Conservation (phyloP, 1,284 basidiomycete genomes). For the Ganoderma boninense region DNA sequence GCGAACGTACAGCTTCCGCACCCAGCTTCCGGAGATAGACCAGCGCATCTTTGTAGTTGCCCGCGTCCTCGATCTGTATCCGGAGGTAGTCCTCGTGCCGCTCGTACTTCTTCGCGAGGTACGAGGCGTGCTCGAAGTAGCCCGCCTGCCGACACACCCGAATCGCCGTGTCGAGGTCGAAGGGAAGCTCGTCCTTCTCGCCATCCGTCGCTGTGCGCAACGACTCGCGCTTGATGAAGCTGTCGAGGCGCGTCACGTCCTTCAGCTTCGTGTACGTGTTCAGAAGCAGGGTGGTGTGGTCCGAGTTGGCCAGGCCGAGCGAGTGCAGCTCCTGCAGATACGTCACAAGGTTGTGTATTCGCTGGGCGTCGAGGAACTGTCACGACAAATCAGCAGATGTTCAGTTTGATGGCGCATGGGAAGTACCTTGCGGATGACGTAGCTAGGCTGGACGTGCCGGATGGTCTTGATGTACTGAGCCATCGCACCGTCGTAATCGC, state of each 20-base stretch:
- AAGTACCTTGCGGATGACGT: conserved; percentile 92
- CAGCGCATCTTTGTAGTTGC: conserved; percentile 85
- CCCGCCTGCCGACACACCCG: conserved; percentile 96
- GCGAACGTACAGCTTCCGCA: conserved; percentile 71
- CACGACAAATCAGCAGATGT: conserved; percentile 38
- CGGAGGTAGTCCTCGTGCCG: conserved; percentile 93
- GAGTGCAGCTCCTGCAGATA: conserved; percentile 97
- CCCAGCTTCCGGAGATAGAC: conserved; percentile 83
- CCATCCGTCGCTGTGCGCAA: conserved; percentile 45
- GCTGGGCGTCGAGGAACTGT: conserved; percentile 95
- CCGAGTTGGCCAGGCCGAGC: conserved; percentile 90
- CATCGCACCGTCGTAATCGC: conserved; percentile 95
- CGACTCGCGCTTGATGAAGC: conserved; percentile 91
- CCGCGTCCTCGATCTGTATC: conserved; percentile 94
- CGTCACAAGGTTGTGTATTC: conserved; percentile 93
- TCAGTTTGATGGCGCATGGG: neutral
- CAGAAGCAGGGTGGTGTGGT: conserved; percentile 94
- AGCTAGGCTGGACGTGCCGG: conserved; percentile 90
- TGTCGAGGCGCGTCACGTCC: conserved; percentile 88
- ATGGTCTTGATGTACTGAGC: conserved; percentile 92
- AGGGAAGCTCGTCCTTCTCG: conserved; percentile 77
- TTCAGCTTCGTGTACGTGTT: conserved; percentile 98
- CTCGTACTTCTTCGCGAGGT: conserved; percentile 92
- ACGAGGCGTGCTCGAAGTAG: conserved; percentile 95
- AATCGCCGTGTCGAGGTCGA: conserved; percentile 97